Percentiles rank a stretch among this genome's conserved stretches.
Evolutionary conservation across 2,329 filamentous ascomycete species (phyloP).

Genomic region (Cercospora nicotianae): DNA sequence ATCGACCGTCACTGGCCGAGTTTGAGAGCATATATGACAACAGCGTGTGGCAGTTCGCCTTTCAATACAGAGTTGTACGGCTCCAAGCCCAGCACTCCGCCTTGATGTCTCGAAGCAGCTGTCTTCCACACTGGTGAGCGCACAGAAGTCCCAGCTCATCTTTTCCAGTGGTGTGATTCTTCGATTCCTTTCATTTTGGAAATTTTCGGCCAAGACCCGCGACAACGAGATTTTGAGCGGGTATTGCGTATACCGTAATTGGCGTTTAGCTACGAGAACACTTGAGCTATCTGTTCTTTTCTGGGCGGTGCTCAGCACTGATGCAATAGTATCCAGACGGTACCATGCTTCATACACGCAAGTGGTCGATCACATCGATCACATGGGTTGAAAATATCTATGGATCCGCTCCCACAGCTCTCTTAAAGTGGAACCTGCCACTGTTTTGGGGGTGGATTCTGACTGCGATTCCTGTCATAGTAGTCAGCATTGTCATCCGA

Average conservation of each 20-base stretch:
- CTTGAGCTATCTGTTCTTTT: too few relatives aligned
- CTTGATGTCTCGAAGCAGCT: neutral
- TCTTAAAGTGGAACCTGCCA: neutral
- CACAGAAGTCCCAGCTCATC: neutral
- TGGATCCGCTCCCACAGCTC: neutral
- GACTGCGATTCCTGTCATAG: neutral
- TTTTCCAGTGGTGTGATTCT: too few relatives aligned
- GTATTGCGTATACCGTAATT: too few relatives aligned
- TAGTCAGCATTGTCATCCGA: neutral
- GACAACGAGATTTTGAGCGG: too few relatives aligned
- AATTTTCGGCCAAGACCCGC: too few relatives aligned
- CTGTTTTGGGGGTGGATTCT: neutral
- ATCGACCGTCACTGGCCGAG: neutral
- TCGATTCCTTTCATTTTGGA: too few relatives aligned
- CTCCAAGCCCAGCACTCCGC: neutral
- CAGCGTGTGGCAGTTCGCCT: neutral
- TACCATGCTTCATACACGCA: too few relatives aligned
- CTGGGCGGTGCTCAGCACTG: too few relatives aligned
- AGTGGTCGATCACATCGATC: too few relatives aligned
- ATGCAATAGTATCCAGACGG: too few relatives aligned
- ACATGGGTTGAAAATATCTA: neutral
- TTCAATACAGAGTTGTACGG: neutral
- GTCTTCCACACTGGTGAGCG: neutral
- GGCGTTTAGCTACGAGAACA: too few relatives aligned
- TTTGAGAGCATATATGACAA: neutral